Conservation (phyloP, 306 rosid genomes). For the Potentilla sterilis region DNA sequence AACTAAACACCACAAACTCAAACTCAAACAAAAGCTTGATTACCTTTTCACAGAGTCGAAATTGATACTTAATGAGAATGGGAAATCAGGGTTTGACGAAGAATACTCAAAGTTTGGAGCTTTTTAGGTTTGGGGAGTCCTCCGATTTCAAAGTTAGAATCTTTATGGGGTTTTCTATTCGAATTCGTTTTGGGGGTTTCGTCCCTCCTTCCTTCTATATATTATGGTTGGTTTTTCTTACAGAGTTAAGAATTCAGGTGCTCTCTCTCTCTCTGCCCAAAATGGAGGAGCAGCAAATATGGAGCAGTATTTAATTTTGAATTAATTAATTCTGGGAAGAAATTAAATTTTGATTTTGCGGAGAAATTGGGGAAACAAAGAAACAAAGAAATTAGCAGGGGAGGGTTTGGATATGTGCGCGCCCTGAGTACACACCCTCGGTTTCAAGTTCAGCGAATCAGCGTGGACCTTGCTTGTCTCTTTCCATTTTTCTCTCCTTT, state of each 20-base stretch:
- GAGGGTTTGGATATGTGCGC: background rate
- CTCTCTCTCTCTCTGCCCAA: background rate
- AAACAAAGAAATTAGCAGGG: background rate
- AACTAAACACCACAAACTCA: no score
- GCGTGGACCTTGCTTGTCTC: background rate
- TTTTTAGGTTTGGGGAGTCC: conserved; percentile 2
- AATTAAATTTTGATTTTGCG: background rate
- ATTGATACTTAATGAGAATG: background rate
- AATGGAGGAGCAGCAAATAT: background rate
- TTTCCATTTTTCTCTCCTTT: background rate
- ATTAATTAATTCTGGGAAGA: background rate
- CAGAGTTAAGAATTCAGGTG: background rate
- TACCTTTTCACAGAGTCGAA: background rate
- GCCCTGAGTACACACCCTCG: no score
- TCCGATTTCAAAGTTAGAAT: background rate
- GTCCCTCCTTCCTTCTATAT: background rate
- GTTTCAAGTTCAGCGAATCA: background rate
- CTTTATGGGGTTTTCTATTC: background rate
- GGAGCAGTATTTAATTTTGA: background rate
- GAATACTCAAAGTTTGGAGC: background rate
- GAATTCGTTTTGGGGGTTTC: background rate
- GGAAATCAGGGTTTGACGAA: background rate
- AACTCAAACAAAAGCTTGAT: background rate
- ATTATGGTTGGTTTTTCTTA: background rate
- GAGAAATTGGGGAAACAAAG: background rate